Base-by-base conservation (phyloP, 805 yeast species). In the Zygoascus tannicola region DNA sequence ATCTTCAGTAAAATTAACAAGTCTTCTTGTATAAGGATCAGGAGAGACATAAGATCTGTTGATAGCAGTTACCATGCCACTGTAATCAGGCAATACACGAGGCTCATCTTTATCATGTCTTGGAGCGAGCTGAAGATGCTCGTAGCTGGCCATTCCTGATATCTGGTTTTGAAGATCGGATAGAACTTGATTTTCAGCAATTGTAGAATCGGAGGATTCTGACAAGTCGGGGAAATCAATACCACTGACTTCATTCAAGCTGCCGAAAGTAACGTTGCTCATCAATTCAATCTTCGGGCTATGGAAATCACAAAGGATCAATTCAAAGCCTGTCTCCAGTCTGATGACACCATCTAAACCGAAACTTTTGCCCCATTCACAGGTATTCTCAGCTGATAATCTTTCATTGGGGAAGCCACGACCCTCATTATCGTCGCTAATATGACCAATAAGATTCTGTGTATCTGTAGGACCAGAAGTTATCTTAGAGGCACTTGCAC, bases 401-500 rank as follows among this genome's bases (percentile, higher is more conserved):
- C 40, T 54, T 78, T 84, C 37, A 20, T 26, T 32, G 60, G 54
- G 57, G 20, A 51, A 50, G 3, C 54, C 59, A 30, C 60, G 60
- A 2, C 56, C 42, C 8, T 22, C 40, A 15, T 5, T 56, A 54
- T 36, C 50, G 37, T 50, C 67, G 55, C 16, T 77, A 8, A 20
- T 23, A n/a, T 16, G 64, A 3, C 70, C 51, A 38, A 75, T 43
- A 35, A 57, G 57, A n/a, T 26, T 16, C 50, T 75, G 79, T 1
- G 75, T 68, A 54, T 78, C 84, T 81, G 75, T 76, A 52, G 74
- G 78, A 3, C 82, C 83, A 1, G 75, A 66, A 1, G 41, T 34
- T 0, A 69, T 61, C 55, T 78, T 78, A 0, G 82, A 76, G 12
- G 81, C 84, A 22, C 81, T 76, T 0, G 82, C 81, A 4, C 84